Base-by-base conservation (phyloP, 108 stramenopile species). In the Nannochloropsis gaditana region DNA sequence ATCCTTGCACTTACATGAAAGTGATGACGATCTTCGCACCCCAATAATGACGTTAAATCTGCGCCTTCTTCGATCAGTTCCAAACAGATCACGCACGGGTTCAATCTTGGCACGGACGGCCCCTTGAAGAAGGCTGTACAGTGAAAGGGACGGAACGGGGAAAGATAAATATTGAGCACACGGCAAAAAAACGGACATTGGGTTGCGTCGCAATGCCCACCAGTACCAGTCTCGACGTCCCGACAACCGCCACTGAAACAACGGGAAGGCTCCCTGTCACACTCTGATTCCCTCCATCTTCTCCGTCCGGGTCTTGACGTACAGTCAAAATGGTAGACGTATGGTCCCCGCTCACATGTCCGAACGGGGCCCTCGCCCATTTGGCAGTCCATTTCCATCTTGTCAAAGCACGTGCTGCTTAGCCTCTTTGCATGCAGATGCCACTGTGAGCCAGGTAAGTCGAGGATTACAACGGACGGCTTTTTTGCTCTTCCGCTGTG, bases 21-120 rank as follows among this genome's bases (percentile, higher is more conserved):
- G 59, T 73, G 59, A n/a, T 73, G 59, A n/a, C 59, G 59, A 8
- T 73, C 59, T n/a, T 73, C 59, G n/a, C 59, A 73, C 59, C 59
- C 59, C 8, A 73, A 73, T n/a, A 73, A n/a, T 15, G 59, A 73
- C 2, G 59, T 73, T n/a, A 73, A n/a, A n/a, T 73, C 59, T n/a
- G 59, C 59, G 4, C 59, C 59, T 73, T 73, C 59, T n/a, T 73
- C 59, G 59, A 73, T 73, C 19, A 2, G 59, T 8, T 73, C 59
- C 59, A 73, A 73, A n/a, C 59, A 73, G 59, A 73, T 73, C 59
- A 73, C 59, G 59, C 59, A 73, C 15, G 59, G 59, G 6, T 73
- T n/a, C 15, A 73, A n/a, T n/a, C n/a, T 73, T 15, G 15, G 59
- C 5, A 73, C 8, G 4, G 59, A 73, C 15, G 59, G 59, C 19